Percentiles rank a stretch among this genome's conserved stretches.
Evolutionary conservation across 768 basidiomycete genomes (phyloP).

Genomic region (Paxillus involutus): DNA sequence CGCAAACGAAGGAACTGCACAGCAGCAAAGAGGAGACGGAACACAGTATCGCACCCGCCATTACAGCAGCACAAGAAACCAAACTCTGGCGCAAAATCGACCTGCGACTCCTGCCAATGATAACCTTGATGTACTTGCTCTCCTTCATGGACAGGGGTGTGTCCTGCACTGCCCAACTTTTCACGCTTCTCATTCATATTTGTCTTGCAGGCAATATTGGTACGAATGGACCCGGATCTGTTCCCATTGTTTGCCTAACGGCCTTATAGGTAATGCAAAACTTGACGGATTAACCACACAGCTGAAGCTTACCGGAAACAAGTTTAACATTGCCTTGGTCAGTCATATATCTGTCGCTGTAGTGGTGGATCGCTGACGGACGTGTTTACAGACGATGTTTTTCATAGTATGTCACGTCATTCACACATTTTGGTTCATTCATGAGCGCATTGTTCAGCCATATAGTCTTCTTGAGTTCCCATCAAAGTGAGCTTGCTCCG

Average conservation of each 20-base stretch:
- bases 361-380: slow-evolving; percentile 28
- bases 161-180: slow-evolving; percentile 3
- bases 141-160: slow-evolving; percentile 65
- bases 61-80: slow-evolving; percentile 43
- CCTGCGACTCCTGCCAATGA: slow-evolving; percentile 53
- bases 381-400: slow-evolving; percentile 55
- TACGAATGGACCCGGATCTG: slow-evolving; percentile 15
- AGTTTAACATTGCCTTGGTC: slow-evolving; percentile 69
- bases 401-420: slow-evolving; percentile 54
- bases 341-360: slow-evolving; percentile 1
- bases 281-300: slow-evolving; percentile 60
- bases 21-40: too few species aligned
- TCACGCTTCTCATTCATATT: neutral
- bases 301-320: slow-evolving; percentile 53
- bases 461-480: slow-evolving; percentile 58
- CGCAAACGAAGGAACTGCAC: too few species aligned
- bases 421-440: slow-evolving; percentile 29
- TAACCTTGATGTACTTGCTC: slow-evolving; percentile 59
- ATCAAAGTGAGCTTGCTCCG: slow-evolving; percentile 48
- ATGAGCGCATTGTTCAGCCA: slow-evolving; percentile 32
- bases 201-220: slow-evolving; percentile 59
- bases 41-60: neutral
- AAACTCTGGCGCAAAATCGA: slow-evolving; percentile 61
- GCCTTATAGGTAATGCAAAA: slow-evolving; percentile 54
- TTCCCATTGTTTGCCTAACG: neutral